A percentile compares a stretch with the other conserved stretches of the same genome.
Evolutionary conservation across 2,329 filamentous ascomycete species (phyloP).

Genomic region (Beauveria asiatica): DNA sequence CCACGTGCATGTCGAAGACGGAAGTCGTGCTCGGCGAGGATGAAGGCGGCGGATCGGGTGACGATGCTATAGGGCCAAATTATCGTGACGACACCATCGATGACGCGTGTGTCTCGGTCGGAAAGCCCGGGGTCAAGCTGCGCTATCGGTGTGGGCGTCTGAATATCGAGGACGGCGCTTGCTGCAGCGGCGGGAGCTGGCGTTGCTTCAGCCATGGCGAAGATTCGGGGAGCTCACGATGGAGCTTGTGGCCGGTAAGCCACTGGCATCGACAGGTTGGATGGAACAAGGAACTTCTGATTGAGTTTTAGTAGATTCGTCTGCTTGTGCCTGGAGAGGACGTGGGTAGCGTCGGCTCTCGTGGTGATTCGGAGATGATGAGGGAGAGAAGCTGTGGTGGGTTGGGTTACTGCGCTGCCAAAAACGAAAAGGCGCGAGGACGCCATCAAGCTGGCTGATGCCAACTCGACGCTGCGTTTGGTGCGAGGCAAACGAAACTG

Average conservation of each 20-base stretch:
- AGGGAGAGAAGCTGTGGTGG: constrained; percentile 1
- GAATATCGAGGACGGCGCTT: constrained; percentile 15
- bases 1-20: constrained; percentile 68
- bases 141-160: constrained; percentile 43
- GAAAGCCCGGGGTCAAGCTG: constrained; percentile 42
- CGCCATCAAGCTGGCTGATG: not conserved
- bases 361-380: constrained; percentile 5
- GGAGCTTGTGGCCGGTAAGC: not conserved
- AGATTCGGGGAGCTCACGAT: constrained; percentile 7
- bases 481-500: not conserved
- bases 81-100: constrained; percentile 71
- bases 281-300: not conserved
- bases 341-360: not conserved
- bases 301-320: not conserved
- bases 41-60: constrained; percentile 62
- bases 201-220: constrained; percentile 5
- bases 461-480: no score
- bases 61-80: constrained; percentile 87
- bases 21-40: constrained; percentile 79
- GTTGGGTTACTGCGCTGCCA: not conserved
- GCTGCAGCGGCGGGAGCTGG: not conserved
- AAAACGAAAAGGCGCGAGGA: not conserved
- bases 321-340: not conserved
- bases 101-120: constrained; percentile 30
- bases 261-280: not conserved